Conservation (phyloP, 2,329 filamentous ascomycete genomes). For the Plectosphaerella sp. region DNA sequence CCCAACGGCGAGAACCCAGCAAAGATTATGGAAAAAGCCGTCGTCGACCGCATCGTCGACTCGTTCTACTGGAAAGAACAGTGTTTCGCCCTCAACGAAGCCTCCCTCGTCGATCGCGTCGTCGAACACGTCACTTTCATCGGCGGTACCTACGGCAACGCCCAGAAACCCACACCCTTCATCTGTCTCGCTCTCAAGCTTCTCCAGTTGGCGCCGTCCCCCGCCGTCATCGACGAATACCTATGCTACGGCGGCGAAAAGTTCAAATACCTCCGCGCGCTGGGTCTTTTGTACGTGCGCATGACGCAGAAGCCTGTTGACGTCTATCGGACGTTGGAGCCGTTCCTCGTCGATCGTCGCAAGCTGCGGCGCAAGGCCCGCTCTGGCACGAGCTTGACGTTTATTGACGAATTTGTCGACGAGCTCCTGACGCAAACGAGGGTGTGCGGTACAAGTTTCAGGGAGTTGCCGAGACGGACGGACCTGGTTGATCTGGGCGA, state of each 20-base stretch:
- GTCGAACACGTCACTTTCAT: slow-evolving; percentile 77
- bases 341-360: slow-evolving; percentile 73
- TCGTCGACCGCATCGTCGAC: slow-evolving; percentile 91
- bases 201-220: slow-evolving; percentile 77
- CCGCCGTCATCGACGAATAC: slow-evolving; percentile 77
- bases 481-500: slow-evolving; percentile 85
- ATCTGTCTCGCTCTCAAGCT: slow-evolving; percentile 94
- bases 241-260: slow-evolving; percentile 68
- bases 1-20: slow-evolving; percentile 88
- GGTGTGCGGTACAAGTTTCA: slow-evolving; percentile 85
- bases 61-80: slow-evolving; percentile 99
- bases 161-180: slow-evolving; percentile 87
- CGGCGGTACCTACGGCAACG: slow-evolving; percentile 80
- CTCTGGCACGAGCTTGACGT: slow-evolving; percentile 70
- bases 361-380: slow-evolving; percentile 78
- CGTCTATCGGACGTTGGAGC: slow-evolving; percentile 77
- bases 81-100: slow-evolving; percentile 90
- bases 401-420: slow-evolving; percentile 90
- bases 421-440: slow-evolving; percentile 84
- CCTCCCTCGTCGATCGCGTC: slow-evolving; percentile 80
- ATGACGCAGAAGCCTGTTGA: slow-evolving; percentile 79
- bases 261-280: slow-evolving; percentile 82
- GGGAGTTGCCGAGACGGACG: slow-evolving; percentile 81
- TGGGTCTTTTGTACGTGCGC: slow-evolving; percentile 91
- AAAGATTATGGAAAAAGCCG: slow-evolving; percentile 93